phyloP scores from a whole-genome alignment of 345 rosid species.

The Diplotaxis tenuifolia region DNA sequence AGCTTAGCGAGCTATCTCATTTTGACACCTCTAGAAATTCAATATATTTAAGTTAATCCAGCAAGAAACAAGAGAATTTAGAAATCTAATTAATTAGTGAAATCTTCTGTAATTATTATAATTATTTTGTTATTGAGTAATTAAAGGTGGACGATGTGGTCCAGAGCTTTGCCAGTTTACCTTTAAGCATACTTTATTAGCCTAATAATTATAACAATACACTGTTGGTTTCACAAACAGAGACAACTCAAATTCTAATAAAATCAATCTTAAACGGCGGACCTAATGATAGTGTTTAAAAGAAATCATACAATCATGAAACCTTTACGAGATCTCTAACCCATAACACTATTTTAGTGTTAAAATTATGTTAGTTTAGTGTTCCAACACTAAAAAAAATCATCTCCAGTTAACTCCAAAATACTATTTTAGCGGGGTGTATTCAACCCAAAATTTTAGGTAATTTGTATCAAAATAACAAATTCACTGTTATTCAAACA shows the following conservation, averaged over 20 bases:
- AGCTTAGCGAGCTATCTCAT: too few relatives aligned
- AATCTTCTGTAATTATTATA: background rate
- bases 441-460: too few relatives aligned
- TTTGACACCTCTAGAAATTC: too few relatives aligned
- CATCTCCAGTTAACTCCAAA: too few relatives aligned
- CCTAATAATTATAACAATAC: background rate
- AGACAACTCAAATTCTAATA: slow-evolving; percentile 26
- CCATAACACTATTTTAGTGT: too few relatives aligned
- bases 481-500: too few relatives aligned
- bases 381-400: too few relatives aligned
- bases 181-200: background rate
- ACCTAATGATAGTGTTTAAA: background rate
- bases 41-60: background rate
- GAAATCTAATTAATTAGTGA: background rate
- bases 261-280: slow-evolving; percentile 3
- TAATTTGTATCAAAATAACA: too few relatives aligned
- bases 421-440: too few relatives aligned
- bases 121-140: background rate
- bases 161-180: slow-evolving; percentile 19
- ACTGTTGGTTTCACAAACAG: slow-evolving; percentile 11
- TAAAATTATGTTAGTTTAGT: too few relatives aligned
- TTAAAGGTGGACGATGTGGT: slow-evolving; percentile 13
- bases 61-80: slow-evolving; percentile 1
- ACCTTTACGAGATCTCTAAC: too few relatives aligned
- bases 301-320: background rate